A percentile compares a stretch with the other conserved stretches of the same genome.
Evolutionary conservation across 306 rosid species (phyloP).

Genomic region (Elaeagnus macrophylla): DNA sequence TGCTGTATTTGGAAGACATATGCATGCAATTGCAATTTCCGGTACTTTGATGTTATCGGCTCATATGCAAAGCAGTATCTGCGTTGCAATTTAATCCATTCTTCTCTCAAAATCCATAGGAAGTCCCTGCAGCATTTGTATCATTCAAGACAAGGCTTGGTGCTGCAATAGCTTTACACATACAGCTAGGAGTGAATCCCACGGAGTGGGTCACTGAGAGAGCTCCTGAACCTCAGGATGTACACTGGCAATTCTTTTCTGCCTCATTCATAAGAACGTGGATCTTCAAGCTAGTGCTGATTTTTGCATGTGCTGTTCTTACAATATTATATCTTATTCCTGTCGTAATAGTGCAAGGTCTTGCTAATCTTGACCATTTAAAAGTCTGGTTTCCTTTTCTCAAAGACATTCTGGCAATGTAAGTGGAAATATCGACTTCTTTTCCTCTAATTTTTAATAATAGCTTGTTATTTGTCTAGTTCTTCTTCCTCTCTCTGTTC

Average conservation of each 20-base stretch:
- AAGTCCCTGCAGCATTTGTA: constrained; percentile 76
- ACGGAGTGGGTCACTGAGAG: constrained; percentile 73
- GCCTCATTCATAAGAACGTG: constrained; percentile 54
- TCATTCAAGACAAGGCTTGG: constrained; percentile 79
- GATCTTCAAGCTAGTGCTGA: constrained; percentile 50
- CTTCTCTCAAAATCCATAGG: constrained; percentile 32
- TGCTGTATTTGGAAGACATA: no score
- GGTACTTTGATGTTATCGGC: constrained; percentile 1
- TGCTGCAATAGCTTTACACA: constrained; percentile 56
- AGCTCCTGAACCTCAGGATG: constrained; percentile 81
- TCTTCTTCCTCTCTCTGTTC: no score
- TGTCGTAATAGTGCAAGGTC: constrained; percentile 71
- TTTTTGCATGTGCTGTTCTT: constrained; percentile 39
- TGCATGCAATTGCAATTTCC: no score
- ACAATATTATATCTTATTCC: constrained; percentile 66
- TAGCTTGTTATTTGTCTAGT: no score
- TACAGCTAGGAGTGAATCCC: constrained; percentile 70
- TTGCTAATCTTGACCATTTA: constrained; percentile 59
- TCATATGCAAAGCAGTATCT: no score
- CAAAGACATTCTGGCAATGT: constrained; percentile 47
- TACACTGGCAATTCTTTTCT: constrained; percentile 75
- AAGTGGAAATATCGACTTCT: constrained; percentile 19
- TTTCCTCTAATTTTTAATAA: no score
- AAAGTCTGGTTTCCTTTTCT: constrained; percentile 64
- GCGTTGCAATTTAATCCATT: no score